Conservation (phyloP, 306 rosid species). For the Quercus wislizeni region DNA sequence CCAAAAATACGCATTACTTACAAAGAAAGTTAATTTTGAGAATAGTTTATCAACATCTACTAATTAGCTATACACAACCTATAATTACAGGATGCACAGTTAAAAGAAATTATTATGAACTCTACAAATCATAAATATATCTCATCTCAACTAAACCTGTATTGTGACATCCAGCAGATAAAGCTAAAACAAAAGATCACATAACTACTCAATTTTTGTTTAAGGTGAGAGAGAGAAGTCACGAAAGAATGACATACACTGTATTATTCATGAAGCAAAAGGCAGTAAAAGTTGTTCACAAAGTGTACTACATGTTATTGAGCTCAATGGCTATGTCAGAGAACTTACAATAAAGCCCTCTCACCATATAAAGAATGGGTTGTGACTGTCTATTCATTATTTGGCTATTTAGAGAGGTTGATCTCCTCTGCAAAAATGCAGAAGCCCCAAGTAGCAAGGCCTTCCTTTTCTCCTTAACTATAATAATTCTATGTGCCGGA, state of each 20-base stretch:
- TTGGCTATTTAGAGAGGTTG: neutral
- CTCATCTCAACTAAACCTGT: too few species aligned
- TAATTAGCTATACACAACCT: too few species aligned
- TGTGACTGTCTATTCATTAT: slow-evolving; percentile 19
- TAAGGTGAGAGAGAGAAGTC: neutral
- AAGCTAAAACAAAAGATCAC: too few species aligned
- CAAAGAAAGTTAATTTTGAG: too few species aligned
- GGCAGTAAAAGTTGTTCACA: slow-evolving; percentile 7
- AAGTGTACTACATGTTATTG: slow-evolving; percentile 8
- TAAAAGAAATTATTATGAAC: too few species aligned
- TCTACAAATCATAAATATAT: too few species aligned
- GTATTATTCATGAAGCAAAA: slow-evolving; percentile 12
- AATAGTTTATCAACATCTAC: too few species aligned
- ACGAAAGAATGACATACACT: neutral
- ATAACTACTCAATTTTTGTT: too few species aligned
- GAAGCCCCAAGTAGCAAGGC: slow-evolving; percentile 9
- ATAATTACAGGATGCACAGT: too few species aligned
- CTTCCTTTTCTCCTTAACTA: slow-evolving; percentile 5
- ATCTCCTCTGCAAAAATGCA: slow-evolving; percentile 8
- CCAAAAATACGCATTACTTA: too few species aligned
- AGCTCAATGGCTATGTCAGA: slow-evolving; percentile 26
- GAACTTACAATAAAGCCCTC: slow-evolving; percentile 31
- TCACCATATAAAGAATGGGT: slow-evolving; percentile 42
- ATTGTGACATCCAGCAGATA: too few species aligned
- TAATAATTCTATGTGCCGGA: slow-evolving; percentile 1